Percentiles rank a stretch among this genome's conserved stretches.
Evolutionary conservation across 1,284 basidiomycete genomes (phyloP).

Genomic region (Rhodotorula sp.): DNA sequence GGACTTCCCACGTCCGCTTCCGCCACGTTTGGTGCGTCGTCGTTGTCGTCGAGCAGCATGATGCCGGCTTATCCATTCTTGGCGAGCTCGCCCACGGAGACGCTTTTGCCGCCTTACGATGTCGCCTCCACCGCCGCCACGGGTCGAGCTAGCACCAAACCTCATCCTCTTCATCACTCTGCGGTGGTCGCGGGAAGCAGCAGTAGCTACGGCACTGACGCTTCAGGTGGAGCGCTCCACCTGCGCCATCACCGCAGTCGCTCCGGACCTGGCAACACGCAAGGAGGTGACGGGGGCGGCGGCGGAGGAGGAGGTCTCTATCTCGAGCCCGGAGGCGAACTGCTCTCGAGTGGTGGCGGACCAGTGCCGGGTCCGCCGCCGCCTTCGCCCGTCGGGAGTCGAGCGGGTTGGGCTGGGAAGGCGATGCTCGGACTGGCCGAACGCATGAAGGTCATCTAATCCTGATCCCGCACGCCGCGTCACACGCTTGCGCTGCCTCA

Average conservation of each 20-base stretch:
- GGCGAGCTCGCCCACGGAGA: background rate
- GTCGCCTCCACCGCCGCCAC: background rate
- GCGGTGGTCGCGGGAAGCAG: background rate
- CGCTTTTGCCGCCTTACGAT: constrained; percentile 7
- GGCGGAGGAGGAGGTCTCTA: too few species aligned
- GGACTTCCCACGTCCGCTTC: background rate
- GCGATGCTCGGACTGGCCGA: constrained; percentile 10
- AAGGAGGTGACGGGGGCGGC: background rate
- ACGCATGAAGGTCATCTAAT: constrained; percentile 10
- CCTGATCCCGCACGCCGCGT: background rate
- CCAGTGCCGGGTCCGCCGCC: background rate
- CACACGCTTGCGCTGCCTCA: background rate
- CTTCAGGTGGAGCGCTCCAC: too few species aligned
- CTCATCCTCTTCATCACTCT: background rate
- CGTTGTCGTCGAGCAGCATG: background rate
- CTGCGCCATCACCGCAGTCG: background rate
- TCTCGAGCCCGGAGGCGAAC: background rate
- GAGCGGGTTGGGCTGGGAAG: constrained; percentile 11
- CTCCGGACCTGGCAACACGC: background rate
- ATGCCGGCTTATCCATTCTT: background rate
- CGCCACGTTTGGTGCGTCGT: background rate
- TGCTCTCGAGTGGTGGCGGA: too few species aligned
- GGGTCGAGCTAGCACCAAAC: background rate
- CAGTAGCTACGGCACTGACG: too few species aligned
- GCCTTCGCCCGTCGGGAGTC: background rate